These are phyloP conservation scores for Saturnispora sanitii DNA, from an alignment of 805 yeast species.

Conservation along the genomic window DNA sequence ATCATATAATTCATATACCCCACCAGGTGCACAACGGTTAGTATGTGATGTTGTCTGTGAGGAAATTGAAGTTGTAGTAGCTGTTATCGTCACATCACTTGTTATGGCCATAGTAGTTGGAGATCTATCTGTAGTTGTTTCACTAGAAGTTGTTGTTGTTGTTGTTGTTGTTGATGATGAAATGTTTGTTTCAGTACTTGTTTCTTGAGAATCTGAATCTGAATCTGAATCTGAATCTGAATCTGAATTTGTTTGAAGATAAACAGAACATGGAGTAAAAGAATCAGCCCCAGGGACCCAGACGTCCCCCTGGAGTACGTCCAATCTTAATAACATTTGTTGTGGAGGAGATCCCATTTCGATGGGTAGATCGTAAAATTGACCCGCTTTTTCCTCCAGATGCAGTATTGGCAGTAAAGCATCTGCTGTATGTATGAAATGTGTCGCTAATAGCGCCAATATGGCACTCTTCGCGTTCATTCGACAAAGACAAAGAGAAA, in stretches of 20 bases:
- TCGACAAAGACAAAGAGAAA: too few species aligned
- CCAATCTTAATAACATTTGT: slow-evolving; percentile 21
- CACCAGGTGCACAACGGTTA: slow-evolving; percentile 19
- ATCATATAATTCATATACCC: slow-evolving; percentile 18
- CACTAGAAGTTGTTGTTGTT: neutral
- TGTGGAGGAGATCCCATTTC: slow-evolving; percentile 21
- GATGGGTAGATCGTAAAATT: slow-evolving; percentile 18
- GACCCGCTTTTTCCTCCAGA: neutral
- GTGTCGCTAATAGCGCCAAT: neutral
- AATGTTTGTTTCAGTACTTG: too few species aligned
- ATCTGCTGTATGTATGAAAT: neutral
- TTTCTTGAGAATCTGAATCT: too few species aligned
- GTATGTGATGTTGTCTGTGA: neutral
- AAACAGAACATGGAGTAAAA: neutral
- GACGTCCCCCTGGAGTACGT: slow-evolving; percentile 20
- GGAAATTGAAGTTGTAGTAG: neutral
- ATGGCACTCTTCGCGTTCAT: too few species aligned
- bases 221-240: too few species aligned
- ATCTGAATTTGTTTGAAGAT: neutral
- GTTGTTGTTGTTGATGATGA: neutral
- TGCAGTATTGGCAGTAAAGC: slow-evolving; percentile 6
- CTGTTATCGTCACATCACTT: neutral
- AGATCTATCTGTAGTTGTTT: neutral
- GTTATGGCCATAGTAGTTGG: neutral
- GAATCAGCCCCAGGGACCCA: slow-evolving; percentile 23